Evolutionary conservation across 208 protist species (phyloP), one percentile per base, ranked within the genome.

Genomic region (Leishmania major): DNA sequence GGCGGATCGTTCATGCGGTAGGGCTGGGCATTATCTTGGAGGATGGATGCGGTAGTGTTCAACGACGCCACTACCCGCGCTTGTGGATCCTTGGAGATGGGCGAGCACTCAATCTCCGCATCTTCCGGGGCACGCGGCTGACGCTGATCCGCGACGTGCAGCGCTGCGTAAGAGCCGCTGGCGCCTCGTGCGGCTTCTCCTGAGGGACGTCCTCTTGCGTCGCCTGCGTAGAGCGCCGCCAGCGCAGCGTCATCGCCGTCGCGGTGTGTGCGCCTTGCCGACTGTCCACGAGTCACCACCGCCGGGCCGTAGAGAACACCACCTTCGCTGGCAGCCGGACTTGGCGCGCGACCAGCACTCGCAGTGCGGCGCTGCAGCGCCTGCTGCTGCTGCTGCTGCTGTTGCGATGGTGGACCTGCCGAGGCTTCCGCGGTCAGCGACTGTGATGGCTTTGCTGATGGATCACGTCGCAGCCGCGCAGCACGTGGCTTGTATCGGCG

Each of bases 101-200:
- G 87, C 22, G 87, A 90, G 78, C 81, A 83, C 55, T 87, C 83
- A 17, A 90, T 31, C 53, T 87, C 80, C 15, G 79, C 80, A 19
- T 62, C 75, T 6, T 81, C 75, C n/a, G 1, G 51, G 13, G n/a
- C 22, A 28, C 53, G 79, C 43, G 49, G 31, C 37, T 15, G 53
- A 17, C 13, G 22, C 6, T 72, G 37, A 35, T 86, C 86, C 0
- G 55, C 76, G 40, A 70, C 40, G 57, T 75, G 77, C 67, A 82
- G 82, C 5, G 80, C 76, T 5, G 81, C 79, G 51, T 88, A 85
- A 1, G 81, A 83, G 19, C 47, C 62, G 25, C 37, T 40, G 8
- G 28, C 76, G 17, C 47, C 43, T 53, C n/a, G 43, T 43, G n/a
- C 64, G 64, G 43, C 45, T 31, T 35, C 43, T 77, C 15, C 51